Evolutionary conservation across 805 yeast species (phyloP).

Genomic region (Hanseniaspora singularis): DNA sequence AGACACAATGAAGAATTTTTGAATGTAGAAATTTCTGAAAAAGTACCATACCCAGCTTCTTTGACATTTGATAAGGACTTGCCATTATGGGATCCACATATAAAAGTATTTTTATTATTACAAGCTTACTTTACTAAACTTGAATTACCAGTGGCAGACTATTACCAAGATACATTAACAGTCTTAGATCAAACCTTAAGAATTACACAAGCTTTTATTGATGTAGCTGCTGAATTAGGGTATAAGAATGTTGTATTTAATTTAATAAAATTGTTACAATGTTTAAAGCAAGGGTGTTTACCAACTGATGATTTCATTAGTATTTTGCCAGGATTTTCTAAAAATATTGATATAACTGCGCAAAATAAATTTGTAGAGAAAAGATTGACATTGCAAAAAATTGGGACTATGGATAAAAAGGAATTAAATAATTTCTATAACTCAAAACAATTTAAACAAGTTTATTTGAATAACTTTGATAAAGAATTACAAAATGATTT

Average conservation of each 20-base stretch:
- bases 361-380: constrained; percentile 17
- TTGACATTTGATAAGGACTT: constrained; percentile 46
- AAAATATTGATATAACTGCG: constrained; percentile 21
- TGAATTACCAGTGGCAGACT: constrained; percentile 88
- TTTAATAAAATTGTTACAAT: constrained; percentile 62
- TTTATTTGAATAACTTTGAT: constrained; percentile 31
- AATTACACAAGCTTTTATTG: constrained; percentile 84
- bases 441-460: constrained; percentile 15
- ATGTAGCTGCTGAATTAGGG: constrained; percentile 77
- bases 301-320: constrained; percentile 61
- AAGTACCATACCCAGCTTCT: constrained; percentile 52
- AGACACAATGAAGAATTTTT: constrained; percentile 85
- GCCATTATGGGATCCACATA: constrained; percentile 72
- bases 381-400: constrained; percentile 18
- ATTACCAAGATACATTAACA: constrained; percentile 82
- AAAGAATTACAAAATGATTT: constrained; percentile 39
- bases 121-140: constrained; percentile 76
- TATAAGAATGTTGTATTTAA: constrained; percentile 48
- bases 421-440: constrained; percentile 19
- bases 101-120: constrained; percentile 64
- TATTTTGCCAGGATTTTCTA: constrained; percentile 30
- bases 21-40: constrained; percentile 70
- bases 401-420: constrained; percentile 37
- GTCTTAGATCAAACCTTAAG: constrained; percentile 91
- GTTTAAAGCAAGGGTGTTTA: constrained; percentile 84